Evolutionary conservation across 805 yeast species (phyloP).

Genomic region (Candida morakotiae): DNA sequence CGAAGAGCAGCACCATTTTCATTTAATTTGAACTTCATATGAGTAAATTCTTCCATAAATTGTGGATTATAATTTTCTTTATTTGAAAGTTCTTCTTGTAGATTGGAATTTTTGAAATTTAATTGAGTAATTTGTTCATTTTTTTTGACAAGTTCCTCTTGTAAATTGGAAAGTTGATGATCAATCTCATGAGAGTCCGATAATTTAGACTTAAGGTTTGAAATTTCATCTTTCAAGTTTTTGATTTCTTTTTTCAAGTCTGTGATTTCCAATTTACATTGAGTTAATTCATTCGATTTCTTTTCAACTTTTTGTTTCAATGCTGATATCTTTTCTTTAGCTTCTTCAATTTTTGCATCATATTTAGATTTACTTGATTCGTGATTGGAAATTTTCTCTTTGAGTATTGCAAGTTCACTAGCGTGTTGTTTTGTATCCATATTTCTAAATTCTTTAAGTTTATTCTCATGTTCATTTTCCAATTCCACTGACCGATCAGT

Average conservation of each 20-base stretch:
- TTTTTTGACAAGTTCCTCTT: constrained; percentile 13
- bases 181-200: constrained; percentile 15
- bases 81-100: constrained; percentile 17
- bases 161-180: constrained; percentile 13
- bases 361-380: constrained; percentile 12
- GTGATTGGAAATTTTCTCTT: neutral
- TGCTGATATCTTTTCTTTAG: constrained; percentile 12
- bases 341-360: constrained; percentile 13
- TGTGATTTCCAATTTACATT: constrained; percentile 2
- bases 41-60: constrained; percentile 43
- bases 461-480: constrained; percentile 6
- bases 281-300: constrained; percentile 6
- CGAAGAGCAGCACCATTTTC: constrained; percentile 48
- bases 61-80: constrained; percentile 33
- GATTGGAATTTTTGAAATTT: constrained; percentile 17
- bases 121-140: constrained; percentile 22
- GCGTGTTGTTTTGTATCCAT: constrained; percentile 8
- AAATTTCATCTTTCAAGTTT: neutral
- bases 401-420: constrained; percentile 7
- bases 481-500: constrained; percentile 4
- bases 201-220: neutral
- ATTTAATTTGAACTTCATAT: constrained; percentile 47
- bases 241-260: constrained; percentile 3
- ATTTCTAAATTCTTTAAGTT: constrained; percentile 5
- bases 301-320: constrained; percentile 9